Conservation (phyloP, 2,329 filamentous ascomycete genomes). For the Simplicillium aogashimaense region DNA sequence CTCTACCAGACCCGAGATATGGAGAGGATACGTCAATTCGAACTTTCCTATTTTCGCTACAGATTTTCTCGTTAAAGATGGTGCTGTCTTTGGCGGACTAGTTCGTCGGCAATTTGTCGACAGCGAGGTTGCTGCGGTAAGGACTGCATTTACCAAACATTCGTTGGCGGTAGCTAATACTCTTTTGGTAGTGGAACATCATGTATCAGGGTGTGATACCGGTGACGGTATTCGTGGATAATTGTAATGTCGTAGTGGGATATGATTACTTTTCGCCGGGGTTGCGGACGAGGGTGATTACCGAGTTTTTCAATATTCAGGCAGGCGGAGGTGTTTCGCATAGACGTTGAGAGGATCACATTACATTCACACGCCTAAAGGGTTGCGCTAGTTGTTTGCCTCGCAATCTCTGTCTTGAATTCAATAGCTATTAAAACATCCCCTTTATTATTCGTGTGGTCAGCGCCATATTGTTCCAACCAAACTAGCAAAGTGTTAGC, state of each 20-base stretch:
- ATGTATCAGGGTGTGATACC: conserved; percentile 24
- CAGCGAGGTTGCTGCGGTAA: conserved; percentile 15
- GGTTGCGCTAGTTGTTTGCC: too few relatives aligned
- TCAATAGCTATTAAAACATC: too few relatives aligned
- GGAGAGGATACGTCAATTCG: conserved; percentile 23
- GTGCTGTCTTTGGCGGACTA: conserved; percentile 2
- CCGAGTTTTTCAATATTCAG: conserved; percentile 12
- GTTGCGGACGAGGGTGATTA: conserved; percentile 17
- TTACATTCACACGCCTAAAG: too few relatives aligned
- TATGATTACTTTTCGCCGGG: conserved; percentile 23
- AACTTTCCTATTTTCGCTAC: conserved; percentile 23
- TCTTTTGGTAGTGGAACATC: conserved; percentile 20
- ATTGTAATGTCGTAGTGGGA: conserved; percentile 21
- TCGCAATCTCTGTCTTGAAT: too few relatives aligned
- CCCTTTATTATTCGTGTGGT: too few relatives aligned
- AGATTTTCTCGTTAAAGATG: conserved; percentile 14
- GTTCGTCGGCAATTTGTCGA: conserved; percentile 10
- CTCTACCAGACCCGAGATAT: conserved; percentile 12
- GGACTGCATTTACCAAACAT: neutral
- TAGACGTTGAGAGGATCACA: too few relatives aligned
- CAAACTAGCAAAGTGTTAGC: too few relatives aligned
- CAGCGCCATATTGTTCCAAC: too few relatives aligned
- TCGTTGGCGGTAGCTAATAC: neutral
- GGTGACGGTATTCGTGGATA: conserved; percentile 22
- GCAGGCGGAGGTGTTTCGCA: too few relatives aligned